Base-by-base conservation (phyloP, 2,329 filamentous ascomycete species). In the Conoideocrella luteorostrata region DNA sequence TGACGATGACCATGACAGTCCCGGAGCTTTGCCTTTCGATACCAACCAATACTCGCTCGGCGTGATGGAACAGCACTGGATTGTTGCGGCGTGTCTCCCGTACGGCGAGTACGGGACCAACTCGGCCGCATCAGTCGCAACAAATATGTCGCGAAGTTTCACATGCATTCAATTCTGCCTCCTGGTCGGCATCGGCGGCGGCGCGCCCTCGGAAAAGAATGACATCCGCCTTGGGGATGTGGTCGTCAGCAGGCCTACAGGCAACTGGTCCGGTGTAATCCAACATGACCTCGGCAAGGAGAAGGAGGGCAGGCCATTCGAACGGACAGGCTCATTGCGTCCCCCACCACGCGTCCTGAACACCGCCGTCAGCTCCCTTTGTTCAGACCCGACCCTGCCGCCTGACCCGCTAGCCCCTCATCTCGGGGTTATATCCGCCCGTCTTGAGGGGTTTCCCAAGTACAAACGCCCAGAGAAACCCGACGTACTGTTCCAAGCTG, bases 251-350 rank as follows among this genome's bases (percentile, higher is more conserved):
- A 34, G n/a, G n/a, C n/a, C n/a, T n/a, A n/a, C n/a, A n/a, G n/a
- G n/a, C n/a, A n/a, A n/a, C n/a, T n/a, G n/a, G n/a, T n/a, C 11
- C 7, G 48, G 49, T 1, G 46, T 53, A 0, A 44, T 55, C 2
- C 50, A 54, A 9, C 49, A 47, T n/a, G 52, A 54, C 7, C 22
- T 44, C 2, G 50, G 50, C 6, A 50, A 47, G n/a, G n/a, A n/a
- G n/a, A n/a, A n/a, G n/a, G n/a, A n/a, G n/a, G n/a, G n/a, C n/a
- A n/a, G n/a, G n/a, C n/a, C n/a, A n/a, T n/a, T n/a, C n/a, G n/a
- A n/a, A n/a, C n/a, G n/a, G n/a, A n/a, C n/a, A n/a, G n/a, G n/a
- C n/a, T n/a, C n/a, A n/a, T n/a, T n/a, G n/a, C n/a, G n/a, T n/a
- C n/a, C n/a, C n/a, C n/a, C n/a, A n/a, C n/a, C n/a, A n/a, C n/a